Evolutionary conservation across 2,329 filamentous ascomycete species (phyloP).

Genomic region (Gremmenia infestans): DNA sequence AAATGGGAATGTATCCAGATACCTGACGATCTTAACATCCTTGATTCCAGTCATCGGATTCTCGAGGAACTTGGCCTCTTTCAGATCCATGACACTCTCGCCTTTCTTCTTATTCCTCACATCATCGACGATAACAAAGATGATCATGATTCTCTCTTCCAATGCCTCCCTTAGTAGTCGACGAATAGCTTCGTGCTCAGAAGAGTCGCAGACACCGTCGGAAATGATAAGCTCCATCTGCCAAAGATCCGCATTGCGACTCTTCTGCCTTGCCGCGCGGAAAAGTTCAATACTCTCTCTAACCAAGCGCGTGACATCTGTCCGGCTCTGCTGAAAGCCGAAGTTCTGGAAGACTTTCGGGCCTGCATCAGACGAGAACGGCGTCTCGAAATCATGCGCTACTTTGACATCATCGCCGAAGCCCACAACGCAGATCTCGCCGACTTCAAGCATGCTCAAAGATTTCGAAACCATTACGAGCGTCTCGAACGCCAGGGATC

Average conservation of each 20-base stretch:
- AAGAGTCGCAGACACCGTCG: constrained; percentile 82
- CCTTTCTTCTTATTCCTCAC: constrained; percentile 45
- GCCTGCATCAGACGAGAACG: constrained; percentile 76
- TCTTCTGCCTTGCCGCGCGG: constrained; percentile 60
- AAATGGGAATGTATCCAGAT: constrained; percentile 95
- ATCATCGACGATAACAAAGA: constrained; percentile 92
- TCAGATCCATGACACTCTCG: constrained; percentile 78
- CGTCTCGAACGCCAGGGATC: constrained; percentile 83
- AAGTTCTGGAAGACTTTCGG: constrained; percentile 82
- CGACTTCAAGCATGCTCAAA: constrained; percentile 88
- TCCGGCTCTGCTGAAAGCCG: constrained; percentile 77
- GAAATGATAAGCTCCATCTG: constrained; percentile 91
- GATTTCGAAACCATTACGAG: constrained; percentile 85
- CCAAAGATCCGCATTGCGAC: constrained; percentile 68
- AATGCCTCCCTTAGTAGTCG: constrained; percentile 80
- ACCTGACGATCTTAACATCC: constrained; percentile 77
- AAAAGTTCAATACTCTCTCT: constrained; percentile 76
- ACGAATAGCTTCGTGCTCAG: constrained; percentile 76
- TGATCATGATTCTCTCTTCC: constrained; percentile 94
- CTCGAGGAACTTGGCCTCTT: constrained; percentile 76
- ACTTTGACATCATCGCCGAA: constrained; percentile 82
- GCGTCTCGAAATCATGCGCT: constrained; percentile 78
- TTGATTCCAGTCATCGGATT: constrained; percentile 53
- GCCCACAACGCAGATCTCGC: constrained; percentile 84
- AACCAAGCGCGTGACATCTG: constrained; percentile 77